Conservation (phyloP, 2,329 filamentous ascomycete genomes). For the Gyromitra esculenta region DNA sequence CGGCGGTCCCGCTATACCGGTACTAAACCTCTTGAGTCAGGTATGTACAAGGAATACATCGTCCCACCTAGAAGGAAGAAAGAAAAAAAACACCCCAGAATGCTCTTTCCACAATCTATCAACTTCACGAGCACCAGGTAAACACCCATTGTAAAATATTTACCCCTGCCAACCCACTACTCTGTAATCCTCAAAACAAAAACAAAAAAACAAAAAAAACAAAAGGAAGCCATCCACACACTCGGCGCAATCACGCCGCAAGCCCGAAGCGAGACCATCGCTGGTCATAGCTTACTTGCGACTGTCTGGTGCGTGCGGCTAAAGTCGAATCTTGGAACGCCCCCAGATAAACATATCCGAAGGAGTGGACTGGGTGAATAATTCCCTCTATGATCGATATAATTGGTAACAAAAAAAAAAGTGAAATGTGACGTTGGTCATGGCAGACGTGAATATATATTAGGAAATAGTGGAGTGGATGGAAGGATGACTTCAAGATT, state of each 20-base stretch:
- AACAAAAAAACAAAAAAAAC: background rate
- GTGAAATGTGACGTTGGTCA: conserved; percentile 6
- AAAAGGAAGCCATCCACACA: conserved; percentile 7
- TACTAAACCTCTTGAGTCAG: background rate
- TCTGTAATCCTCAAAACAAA: conserved; percentile 2
- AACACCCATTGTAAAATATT: conserved; percentile 3
- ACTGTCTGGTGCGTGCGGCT: conserved; percentile 24
- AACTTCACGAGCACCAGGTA: conserved; percentile 14
- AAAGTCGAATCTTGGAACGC: conserved; percentile 1
- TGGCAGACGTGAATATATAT: conserved; percentile 1
- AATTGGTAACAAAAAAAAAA: conserved; percentile 4
- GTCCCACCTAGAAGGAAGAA: background rate
- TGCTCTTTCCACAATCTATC: background rate
- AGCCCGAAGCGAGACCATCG: conserved; percentile 11
- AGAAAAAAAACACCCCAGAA: background rate
- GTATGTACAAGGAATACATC: background rate
- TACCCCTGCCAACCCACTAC: conserved; percentile 16
- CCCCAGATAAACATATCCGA: conserved; percentile 22
- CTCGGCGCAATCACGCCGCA: conserved; percentile 24
- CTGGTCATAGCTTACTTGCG: conserved; percentile 20
- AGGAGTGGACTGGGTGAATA: conserved; percentile 9
- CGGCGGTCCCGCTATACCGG: background rate
- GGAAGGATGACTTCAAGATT: background rate
- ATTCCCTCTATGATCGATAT: conserved; percentile 6
- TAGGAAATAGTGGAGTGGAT: background rate